Conservation (phyloP, 2,329 filamentous ascomycete species). For the Calonectria pseudoturangicola region DNA sequence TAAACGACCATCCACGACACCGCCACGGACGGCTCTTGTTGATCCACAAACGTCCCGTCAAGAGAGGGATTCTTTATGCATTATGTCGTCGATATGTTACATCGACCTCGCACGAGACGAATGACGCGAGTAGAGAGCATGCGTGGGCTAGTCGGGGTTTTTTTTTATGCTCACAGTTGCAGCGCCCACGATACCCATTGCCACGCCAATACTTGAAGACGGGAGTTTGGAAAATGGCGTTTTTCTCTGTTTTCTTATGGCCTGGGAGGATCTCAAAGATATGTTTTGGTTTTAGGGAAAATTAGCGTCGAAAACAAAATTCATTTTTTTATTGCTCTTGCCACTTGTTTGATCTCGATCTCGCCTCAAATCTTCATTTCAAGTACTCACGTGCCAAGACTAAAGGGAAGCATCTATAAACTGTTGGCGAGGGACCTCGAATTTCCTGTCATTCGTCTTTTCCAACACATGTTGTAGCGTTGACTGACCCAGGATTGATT, state of each 20-base stretch:
- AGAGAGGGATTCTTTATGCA: neutral
- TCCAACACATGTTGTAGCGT: too few species aligned
- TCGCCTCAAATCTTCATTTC: too few species aligned
- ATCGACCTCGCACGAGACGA: neutral
- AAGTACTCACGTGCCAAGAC: too few species aligned
- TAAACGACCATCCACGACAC: neutral
- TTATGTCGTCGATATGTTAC: neutral
- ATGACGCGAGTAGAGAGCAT: neutral
- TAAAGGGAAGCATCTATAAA: too few species aligned
- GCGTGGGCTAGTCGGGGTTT: neutral
- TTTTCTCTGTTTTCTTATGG: conserved; percentile 14
- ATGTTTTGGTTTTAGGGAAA: conserved; percentile 11
- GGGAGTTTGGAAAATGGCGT: conserved; percentile 15
- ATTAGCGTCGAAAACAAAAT: conserved; percentile 10
- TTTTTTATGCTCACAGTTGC: neutral
- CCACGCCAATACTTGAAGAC: neutral
- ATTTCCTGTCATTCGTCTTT: too few species aligned
- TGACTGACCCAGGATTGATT: too few species aligned
- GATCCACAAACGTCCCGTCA: neutral
- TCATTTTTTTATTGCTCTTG: neutral
- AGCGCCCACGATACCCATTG: neutral
- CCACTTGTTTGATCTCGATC: too few species aligned
- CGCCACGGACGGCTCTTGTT: neutral
- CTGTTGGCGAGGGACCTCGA: too few species aligned
- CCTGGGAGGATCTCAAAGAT: neutral